Conservation (phyloP, 2,329 filamentous ascomycete species). For the Sordariomycetes sp. region DNA sequence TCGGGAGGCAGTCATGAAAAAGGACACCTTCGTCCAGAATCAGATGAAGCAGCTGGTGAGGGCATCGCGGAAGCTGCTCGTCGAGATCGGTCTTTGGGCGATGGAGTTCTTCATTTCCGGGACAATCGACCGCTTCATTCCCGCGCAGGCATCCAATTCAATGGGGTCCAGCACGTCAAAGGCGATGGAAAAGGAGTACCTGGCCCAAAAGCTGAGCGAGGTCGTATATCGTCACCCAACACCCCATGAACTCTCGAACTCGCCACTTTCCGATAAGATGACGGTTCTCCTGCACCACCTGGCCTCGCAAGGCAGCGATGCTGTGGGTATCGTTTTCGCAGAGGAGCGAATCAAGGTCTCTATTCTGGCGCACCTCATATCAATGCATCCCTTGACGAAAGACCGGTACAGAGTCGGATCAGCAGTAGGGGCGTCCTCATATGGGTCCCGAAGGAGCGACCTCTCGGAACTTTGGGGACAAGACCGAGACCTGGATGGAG, state of each 20-base stretch:
- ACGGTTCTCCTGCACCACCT: slow-evolving; percentile 41
- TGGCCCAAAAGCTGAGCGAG: slow-evolving; percentile 33
- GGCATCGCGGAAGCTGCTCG: slow-evolving; percentile 36
- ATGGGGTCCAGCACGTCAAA: slow-evolving; percentile 7
- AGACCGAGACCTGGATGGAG: slow-evolving; percentile 19
- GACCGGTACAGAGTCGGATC: slow-evolving; percentile 37
- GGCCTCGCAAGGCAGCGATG: not conserved
- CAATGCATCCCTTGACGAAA: slow-evolving; percentile 34
- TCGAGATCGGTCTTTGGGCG: slow-evolving; percentile 58
- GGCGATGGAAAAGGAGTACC: slow-evolving; percentile 42
- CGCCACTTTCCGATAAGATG: slow-evolving; percentile 46
- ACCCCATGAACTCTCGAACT: slow-evolving; percentile 8
- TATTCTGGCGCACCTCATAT: slow-evolving; percentile 48
- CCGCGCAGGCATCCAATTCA: not conserved
- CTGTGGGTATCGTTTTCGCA: slow-evolving; percentile 57
- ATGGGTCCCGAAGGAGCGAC: slow-evolving; percentile 22
- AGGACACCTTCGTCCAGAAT: slow-evolving; percentile 38
- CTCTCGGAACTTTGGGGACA: slow-evolving; percentile 23
- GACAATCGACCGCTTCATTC: slow-evolving; percentile 13
- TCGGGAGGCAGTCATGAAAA: slow-evolving; percentile 23
- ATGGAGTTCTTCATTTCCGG: slow-evolving; percentile 53
- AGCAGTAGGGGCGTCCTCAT: slow-evolving; percentile 43
- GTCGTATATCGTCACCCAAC: slow-evolving; percentile 17
- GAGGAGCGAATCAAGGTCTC: slow-evolving; percentile 49
- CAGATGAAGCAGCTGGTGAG: slow-evolving; percentile 45